Evolutionary conservation across 1,139 yeast genomes (phyloP).

Genomic region (Diutina pseudorugosa): DNA sequence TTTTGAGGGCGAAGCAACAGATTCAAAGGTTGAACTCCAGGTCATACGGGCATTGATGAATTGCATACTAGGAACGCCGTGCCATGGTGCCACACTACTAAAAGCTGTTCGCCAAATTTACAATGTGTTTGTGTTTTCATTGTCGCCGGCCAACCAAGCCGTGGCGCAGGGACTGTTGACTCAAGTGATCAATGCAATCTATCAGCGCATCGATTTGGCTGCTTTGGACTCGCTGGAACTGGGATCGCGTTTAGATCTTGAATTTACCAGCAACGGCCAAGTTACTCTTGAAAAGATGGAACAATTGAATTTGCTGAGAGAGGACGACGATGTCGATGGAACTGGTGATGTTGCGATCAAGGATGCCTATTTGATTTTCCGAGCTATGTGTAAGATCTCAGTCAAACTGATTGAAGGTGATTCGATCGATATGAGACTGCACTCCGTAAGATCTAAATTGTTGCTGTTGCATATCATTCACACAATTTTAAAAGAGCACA

Average conservation of each 20-base stretch:
- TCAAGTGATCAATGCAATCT: constrained; percentile 78
- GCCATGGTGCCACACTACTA: constrained; percentile 81
- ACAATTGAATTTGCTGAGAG: constrained; percentile 38
- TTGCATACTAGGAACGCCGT: constrained; percentile 71
- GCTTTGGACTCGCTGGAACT: not conserved
- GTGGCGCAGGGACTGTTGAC: constrained; percentile 93
- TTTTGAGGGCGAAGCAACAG: constrained; percentile 87
- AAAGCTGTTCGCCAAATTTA: constrained; percentile 90
- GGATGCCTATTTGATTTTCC: constrained; percentile 84
- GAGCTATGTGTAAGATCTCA: constrained; percentile 90
- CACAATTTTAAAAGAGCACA: constrained; percentile 74
- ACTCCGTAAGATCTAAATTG: constrained; percentile 82
- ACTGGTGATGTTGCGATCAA: constrained; percentile 64
- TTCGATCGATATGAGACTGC: constrained; percentile 74
- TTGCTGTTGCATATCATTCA: constrained; percentile 82
- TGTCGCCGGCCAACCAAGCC: constrained; percentile 75
- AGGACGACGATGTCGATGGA: constrained; percentile 39
- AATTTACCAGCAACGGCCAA: constrained; percentile 13
- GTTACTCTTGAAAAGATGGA: constrained; percentile 51
- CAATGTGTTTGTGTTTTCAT: constrained; percentile 78
- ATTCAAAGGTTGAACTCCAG: constrained; percentile 79
- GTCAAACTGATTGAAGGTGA: constrained; percentile 69
- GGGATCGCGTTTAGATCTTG: constrained; percentile 2
- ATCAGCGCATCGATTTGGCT: constrained; percentile 46
- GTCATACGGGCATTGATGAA: constrained; percentile 86